These are phyloP conservation scores for Pseudogymnoascus sp. DNA, from an alignment of 2,329 filamentous ascomycete genomes.

Conservation along the genomic window DNA sequence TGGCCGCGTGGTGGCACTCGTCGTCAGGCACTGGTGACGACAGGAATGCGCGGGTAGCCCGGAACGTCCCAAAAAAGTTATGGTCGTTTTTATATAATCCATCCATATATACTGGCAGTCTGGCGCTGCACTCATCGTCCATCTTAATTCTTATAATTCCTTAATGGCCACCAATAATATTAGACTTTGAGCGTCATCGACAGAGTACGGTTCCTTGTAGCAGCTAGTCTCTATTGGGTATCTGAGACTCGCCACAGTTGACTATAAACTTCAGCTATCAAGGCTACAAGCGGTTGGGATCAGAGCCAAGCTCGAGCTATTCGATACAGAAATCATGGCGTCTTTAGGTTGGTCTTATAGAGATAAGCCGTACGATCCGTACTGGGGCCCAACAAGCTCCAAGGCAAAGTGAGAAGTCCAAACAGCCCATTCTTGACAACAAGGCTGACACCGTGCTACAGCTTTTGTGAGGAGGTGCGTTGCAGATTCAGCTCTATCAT, in stretches of 20 bases:
- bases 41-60: neutral
- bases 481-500: conserved; percentile 17
- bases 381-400: conserved; percentile 23
- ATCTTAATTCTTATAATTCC: neutral
- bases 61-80: conserved; percentile 5
- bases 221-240: neutral
- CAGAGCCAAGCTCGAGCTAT: neutral
- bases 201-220: neutral
- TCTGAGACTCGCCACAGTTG: neutral
- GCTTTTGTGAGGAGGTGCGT: conserved; percentile 29
- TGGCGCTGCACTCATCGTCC: neutral
- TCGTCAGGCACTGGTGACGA: conserved; percentile 3
- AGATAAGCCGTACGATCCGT: conserved; percentile 20
- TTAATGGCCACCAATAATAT: neutral
- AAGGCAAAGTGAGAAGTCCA: conserved; percentile 22
- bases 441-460: conserved; percentile 13
- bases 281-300: neutral
- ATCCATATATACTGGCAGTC: neutral
- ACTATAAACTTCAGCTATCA: neutral
- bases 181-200: neutral
- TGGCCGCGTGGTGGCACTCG: neutral
- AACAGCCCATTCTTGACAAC: neutral
- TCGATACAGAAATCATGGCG: neutral
- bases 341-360: conserved; percentile 19
- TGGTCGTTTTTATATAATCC: neutral